A percentile compares a stretch with the other conserved stretches of the same genome.
phyloP scores from a whole-genome alignment of 2,329 filamentous ascomycete genomes.

The Helicocarpus griseus region DNA sequence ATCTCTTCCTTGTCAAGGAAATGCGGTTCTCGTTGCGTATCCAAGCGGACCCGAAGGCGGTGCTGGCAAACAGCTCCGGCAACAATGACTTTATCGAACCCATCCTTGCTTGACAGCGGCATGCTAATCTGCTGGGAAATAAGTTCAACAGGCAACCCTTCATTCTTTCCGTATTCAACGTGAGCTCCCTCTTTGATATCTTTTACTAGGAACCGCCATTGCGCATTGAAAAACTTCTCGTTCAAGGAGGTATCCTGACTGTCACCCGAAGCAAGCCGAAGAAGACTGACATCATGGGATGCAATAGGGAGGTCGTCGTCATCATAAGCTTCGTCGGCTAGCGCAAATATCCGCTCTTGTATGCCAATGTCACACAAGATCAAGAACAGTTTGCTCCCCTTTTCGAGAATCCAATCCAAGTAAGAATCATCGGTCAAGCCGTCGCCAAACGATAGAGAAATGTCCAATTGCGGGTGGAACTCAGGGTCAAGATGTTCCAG shows the following conservation, averaged over 20 bases:
- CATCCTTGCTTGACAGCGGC: constrained; percentile 24
- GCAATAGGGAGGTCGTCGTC: constrained; percentile 52
- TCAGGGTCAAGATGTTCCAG: constrained; percentile 21
- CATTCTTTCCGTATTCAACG: constrained; percentile 49
- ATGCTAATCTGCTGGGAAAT: constrained; percentile 38
- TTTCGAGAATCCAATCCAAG: constrained; percentile 54
- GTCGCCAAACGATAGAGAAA: constrained; percentile 33
- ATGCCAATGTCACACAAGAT: constrained; percentile 50
- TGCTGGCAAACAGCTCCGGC: constrained; percentile 27
- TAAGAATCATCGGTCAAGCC: constrained; percentile 43
- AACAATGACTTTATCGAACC: constrained; percentile 33
- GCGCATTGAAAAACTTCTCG: constrained; percentile 48
- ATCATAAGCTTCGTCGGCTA: constrained; percentile 52
- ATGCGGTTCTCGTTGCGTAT: constrained; percentile 24
- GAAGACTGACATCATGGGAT: constrained; percentile 43
- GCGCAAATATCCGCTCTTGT: constrained; percentile 53
- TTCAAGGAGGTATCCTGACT: constrained; percentile 34
- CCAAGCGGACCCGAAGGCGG: constrained; percentile 30
- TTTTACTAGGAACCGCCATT: constrained; percentile 50
- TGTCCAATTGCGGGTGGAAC: constrained; percentile 23
- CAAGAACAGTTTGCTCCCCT: constrained; percentile 49
- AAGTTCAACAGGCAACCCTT: constrained; percentile 50
- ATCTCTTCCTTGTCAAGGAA: constrained; percentile 32
- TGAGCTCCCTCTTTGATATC: constrained; percentile 47
- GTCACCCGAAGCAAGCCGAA: constrained; percentile 44